phyloP scores from a whole-genome alignment of 345 rosid genomes.

The Murraya paniculata region DNA sequence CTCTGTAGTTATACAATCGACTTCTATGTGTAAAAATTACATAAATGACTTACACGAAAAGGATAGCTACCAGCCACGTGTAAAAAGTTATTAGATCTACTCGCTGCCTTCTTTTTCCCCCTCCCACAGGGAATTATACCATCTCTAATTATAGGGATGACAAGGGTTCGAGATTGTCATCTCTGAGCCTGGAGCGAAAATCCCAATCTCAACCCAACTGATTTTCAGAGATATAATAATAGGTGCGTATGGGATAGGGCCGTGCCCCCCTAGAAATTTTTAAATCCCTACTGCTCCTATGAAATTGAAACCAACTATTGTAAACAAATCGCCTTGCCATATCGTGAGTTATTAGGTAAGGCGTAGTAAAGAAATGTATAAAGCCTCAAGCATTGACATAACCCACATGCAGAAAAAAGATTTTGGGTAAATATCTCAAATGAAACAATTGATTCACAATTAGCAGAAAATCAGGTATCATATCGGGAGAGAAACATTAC shows the following conservation, averaged over 20 bases:
- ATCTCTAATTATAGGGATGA: too few relatives aligned
- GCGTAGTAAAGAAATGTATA: background rate
- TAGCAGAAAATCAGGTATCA: background rate
- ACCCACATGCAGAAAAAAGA: background rate
- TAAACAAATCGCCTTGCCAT: background rate
- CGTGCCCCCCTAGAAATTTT: too few relatives aligned
- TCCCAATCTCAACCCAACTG: too few relatives aligned
- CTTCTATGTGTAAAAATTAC: background rate
- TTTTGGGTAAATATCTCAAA: background rate
- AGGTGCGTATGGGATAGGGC: too few relatives aligned
- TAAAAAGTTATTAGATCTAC: background rate
- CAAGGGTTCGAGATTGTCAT: too few relatives aligned
- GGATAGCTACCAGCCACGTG: background rate
- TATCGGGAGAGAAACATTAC: conserved; percentile 14
- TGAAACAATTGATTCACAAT: background rate
- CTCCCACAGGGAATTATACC: too few relatives aligned
- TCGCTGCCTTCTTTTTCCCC: too few relatives aligned
- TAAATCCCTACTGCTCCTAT: background rate
- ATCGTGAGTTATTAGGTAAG: background rate
- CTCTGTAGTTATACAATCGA: background rate
- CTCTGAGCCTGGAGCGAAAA: too few relatives aligned
- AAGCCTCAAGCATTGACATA: background rate
- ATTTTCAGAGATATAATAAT: too few relatives aligned
- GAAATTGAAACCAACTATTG: background rate
- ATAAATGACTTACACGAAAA: background rate